These are phyloP conservation scores for Clarireedia paspali DNA, from an alignment of 2,329 filamentous ascomycete species.

Conservation along the genomic window DNA sequence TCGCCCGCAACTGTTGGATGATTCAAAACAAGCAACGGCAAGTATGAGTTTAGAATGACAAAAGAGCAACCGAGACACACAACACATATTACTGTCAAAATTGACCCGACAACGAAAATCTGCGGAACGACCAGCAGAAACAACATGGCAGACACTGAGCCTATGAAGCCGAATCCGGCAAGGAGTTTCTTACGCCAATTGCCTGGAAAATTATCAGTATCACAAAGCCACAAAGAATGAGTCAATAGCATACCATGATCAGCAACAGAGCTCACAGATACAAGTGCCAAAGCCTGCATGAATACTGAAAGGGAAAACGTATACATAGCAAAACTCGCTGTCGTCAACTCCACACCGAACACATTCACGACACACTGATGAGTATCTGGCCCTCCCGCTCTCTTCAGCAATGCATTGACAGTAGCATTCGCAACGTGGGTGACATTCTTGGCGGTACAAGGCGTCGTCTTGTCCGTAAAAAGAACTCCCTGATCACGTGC, in stretches of 20 bases:
- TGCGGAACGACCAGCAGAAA: constrained; percentile 72
- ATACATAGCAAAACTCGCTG: constrained; percentile 95
- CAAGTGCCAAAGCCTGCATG: constrained; percentile 79
- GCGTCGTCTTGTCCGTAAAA: constrained; percentile 64
- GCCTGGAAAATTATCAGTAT: constrained; percentile 15
- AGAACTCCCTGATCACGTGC: constrained; percentile 88
- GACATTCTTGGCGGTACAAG: constrained; percentile 51
- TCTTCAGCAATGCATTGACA: constrained; percentile 18
- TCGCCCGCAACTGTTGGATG: constrained; percentile 45
- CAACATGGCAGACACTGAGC: constrained; percentile 75
- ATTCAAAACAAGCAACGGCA: constrained; percentile 81
- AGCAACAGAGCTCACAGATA: constrained; percentile 90
- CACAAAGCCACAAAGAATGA: background rate
- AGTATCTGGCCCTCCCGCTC: constrained; percentile 19
- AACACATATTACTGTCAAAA: constrained; percentile 83
- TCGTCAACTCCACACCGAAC: constrained; percentile 81
- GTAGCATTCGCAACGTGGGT: constrained; percentile 11
- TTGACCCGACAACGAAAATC: constrained; percentile 68
- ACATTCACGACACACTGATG: constrained; percentile 66
- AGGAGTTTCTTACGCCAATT: constrained; percentile 82
- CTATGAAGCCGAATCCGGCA: constrained; percentile 73
- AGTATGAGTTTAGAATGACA: constrained; percentile 87
- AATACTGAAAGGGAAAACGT: constrained; percentile 90
- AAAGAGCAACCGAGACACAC: constrained; percentile 92
- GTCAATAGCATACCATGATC: constrained; percentile 61